phyloP scores from a whole-genome alignment of 768 basidiomycete genomes.

The Suillus hirtellus region DNA sequence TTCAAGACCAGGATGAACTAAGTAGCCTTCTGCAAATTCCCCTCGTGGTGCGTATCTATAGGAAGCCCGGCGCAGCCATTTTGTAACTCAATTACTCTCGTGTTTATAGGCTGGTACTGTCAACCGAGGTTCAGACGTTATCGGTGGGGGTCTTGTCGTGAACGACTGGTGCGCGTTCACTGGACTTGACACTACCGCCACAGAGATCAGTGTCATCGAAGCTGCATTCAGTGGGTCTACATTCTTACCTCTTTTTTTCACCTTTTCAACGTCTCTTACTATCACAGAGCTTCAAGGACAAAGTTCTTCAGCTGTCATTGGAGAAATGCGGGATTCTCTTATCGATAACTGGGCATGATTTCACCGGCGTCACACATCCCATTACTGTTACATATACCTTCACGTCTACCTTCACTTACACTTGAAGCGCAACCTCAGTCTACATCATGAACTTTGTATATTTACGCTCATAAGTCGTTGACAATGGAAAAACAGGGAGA shows the following conservation, averaged over 20 bases:
- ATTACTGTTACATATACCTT: slow-evolving; percentile 3
- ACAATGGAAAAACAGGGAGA: neutral
- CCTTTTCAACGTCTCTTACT: slow-evolving; percentile 11
- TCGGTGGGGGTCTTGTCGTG: slow-evolving; percentile 96
- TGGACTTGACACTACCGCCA: slow-evolving; percentile 99
- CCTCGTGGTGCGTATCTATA: slow-evolving; percentile 69
- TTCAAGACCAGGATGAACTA: slow-evolving; percentile 97
- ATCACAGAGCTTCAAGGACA: slow-evolving; percentile 80
- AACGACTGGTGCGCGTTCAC: slow-evolving; percentile 99
- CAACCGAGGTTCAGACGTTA: slow-evolving; percentile 96
- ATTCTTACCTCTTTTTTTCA: slow-evolving; percentile 5
- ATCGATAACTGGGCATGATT: slow-evolving; percentile 90
- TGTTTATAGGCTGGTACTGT: slow-evolving; percentile 86
- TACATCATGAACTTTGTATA: slow-evolving; percentile 3
- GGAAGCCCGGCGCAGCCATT: slow-evolving; percentile 1
- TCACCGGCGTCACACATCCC: neutral
- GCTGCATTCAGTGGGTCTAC: slow-evolving; percentile 86
- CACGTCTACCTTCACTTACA: slow-evolving; percentile 6
- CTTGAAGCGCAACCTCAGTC: neutral
- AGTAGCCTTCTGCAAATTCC: slow-evolving; percentile 93
- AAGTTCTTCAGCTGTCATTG: slow-evolving; percentile 77
- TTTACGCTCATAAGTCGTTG: neutral
- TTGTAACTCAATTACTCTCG: slow-evolving; percentile 12
- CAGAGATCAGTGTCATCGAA: slow-evolving; percentile 97
- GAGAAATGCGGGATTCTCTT: slow-evolving; percentile 88